These are phyloP conservation scores for Globisporangium sylvaticum DNA, from an alignment of 352 stramenopile species.

Conservation along the genomic window DNA sequence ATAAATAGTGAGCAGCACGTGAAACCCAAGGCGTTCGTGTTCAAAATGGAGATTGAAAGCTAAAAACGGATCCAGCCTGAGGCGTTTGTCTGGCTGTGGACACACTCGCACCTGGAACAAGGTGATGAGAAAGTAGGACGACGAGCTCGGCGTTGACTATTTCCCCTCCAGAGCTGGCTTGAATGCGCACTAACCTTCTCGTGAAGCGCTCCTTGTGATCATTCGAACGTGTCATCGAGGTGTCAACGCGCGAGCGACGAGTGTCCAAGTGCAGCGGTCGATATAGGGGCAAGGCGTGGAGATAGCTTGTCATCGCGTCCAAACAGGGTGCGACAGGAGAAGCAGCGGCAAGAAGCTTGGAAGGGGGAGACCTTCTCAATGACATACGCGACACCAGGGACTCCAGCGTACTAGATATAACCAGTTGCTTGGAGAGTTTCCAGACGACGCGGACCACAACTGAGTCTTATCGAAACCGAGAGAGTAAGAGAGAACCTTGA, in stretches of 20 bases:
- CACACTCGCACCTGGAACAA: background rate
- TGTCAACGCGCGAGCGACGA: background rate
- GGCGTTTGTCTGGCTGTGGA: background rate
- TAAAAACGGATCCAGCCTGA: background rate
- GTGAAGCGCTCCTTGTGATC: background rate
- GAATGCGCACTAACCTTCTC: background rate
- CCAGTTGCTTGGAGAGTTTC: background rate
- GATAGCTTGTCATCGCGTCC: background rate
- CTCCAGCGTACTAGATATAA: conserved; percentile 1
- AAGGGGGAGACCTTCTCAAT: conserved; percentile 5
- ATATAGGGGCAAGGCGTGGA: background rate
- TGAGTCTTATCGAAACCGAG: background rate
- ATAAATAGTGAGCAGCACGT: background rate
- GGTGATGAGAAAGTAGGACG: conserved; percentile 5
- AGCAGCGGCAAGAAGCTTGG: background rate
- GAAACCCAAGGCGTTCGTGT: background rate
- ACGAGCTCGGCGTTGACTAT: background rate
- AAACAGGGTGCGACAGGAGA: background rate
- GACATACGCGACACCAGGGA: conserved; percentile 6
- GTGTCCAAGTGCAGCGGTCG: background rate
- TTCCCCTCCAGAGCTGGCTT: background rate
- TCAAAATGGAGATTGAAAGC: background rate
- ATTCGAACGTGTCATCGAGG: background rate
- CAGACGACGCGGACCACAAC: background rate
- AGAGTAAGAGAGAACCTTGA: background rate